phyloP scores from a whole-genome alignment of 495 filamentous ascomycete species.

The Penicillium soppii region DNA sequence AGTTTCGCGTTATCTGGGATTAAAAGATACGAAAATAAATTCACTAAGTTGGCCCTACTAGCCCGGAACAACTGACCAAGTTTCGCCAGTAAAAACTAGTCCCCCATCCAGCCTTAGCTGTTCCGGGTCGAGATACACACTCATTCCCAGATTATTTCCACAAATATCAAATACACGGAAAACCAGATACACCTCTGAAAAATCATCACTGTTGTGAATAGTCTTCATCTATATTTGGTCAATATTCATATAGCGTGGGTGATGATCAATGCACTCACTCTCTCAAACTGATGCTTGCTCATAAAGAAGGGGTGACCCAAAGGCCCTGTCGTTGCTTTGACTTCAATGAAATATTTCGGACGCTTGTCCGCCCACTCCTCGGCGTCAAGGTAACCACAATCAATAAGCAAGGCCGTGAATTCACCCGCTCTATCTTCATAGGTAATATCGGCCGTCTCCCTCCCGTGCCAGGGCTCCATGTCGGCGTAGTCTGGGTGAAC shows the following conservation, averaged over 20 bases:
- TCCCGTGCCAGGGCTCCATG: conserved; percentile 33
- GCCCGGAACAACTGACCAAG: conserved; percentile 25
- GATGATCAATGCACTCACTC: conserved; percentile 18
- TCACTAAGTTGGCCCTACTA: not conserved
- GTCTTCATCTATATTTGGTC: no score
- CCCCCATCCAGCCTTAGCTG: conserved; percentile 13
- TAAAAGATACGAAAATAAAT: not conserved
- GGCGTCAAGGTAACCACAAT: conserved; percentile 27
- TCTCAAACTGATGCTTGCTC: conserved; percentile 38
- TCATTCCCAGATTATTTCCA: conserved; percentile 25
- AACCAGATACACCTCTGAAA: conserved; percentile 48
- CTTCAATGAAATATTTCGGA: conserved; percentile 45
- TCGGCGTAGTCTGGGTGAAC: conserved; percentile 35
- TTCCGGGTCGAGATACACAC: conserved; percentile 40
- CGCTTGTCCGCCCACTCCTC: conserved; percentile 18
- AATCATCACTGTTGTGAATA: no score
- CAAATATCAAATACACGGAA: conserved; percentile 41
- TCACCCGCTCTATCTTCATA: conserved; percentile 35
- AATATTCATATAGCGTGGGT: conserved; percentile 5
- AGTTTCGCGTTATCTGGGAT: no score
- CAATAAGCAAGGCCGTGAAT: conserved; percentile 33
- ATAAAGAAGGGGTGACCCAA: conserved; percentile 42
- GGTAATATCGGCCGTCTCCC: conserved; percentile 42
- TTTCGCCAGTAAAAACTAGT: conserved; percentile 26
- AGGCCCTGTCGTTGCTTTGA: conserved; percentile 44